Evolutionary conservation across 208 protist genomes (phyloP), one percentile per base, ranked within the genome.

Genomic region (Acanthamoeba royreba): DNA sequence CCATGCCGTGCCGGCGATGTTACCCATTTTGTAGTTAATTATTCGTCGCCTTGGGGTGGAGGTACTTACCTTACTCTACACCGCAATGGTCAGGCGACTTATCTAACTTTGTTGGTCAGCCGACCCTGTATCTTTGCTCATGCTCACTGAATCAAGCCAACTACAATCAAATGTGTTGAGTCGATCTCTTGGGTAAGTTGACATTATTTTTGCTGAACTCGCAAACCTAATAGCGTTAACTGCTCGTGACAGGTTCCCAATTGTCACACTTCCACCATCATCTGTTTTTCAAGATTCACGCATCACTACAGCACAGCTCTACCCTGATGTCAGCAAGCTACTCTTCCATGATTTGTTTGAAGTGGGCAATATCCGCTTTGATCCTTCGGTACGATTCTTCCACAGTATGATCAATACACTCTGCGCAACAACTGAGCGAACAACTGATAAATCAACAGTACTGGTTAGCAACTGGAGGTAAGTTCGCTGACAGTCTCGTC

Each of bases 241-340:
- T 13, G 19, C 0, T 25, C 61, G 25, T 40, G 52, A 22, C 46
- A 69, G 46, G 15, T 69, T 69, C 19, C 81, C 81, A 11, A 89
- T 66, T 13, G 81, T 83, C 43, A 83, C 81, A 22, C 81, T 69
- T 22, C 81, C 81, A 15, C 81, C 81, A 45, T 89, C 81, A 28
- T 40, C 66, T n/a, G 19, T 89, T 1, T 89, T 89, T 33, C 81
- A 89, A 89, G 81, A 89, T 40, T 89, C 81, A 8, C 81, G 53
- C 4, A 89, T 89, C n/a, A 40, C 53, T 11, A 38, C 46, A 2
- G 53, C 53, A 11, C 46, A 89, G 81, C 81, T 89, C 47, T 69
- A 69, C 25, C 53, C 81, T 33, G 53, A 89, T 33, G 46, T 28
- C 22, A 66, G 53, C 81, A 89, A 66, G 53, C 81, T 69, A 33